These are phyloP conservation scores for Colletotrichum endophyticum DNA, from an alignment of 2,329 filamentous ascomycete species.

Conservation along the genomic window DNA sequence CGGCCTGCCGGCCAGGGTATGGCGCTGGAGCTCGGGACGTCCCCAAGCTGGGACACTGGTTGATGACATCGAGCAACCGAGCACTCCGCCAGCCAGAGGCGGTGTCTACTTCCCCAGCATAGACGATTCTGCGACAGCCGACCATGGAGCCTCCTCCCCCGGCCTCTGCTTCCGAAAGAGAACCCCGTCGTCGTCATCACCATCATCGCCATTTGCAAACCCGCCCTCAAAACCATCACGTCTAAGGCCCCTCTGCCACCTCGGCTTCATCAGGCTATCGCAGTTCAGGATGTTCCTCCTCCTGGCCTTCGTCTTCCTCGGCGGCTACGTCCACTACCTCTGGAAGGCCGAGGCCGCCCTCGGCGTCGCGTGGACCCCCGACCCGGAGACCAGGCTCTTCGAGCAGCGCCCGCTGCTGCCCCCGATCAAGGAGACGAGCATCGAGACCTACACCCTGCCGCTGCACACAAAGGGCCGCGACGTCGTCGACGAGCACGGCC, in stretches of 20 bases:
- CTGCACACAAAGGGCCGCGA: constrained; percentile 64
- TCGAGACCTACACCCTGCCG: constrained; percentile 58
- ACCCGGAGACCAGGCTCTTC: constrained; percentile 51
- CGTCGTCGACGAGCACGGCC: constrained; percentile 61
- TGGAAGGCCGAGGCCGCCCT: constrained; percentile 51
- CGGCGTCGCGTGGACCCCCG: constrained; percentile 53
- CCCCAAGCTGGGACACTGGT: constrained; percentile 3
- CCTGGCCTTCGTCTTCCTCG: constrained; percentile 38
- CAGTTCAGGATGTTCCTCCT: constrained; percentile 40
- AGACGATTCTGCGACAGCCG: constrained; percentile 18
- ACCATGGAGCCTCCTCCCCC: constrained; percentile 17
- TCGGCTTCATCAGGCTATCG: constrained; percentile 11
- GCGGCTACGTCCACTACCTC: constrained; percentile 43
- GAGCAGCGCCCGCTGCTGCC: constrained; percentile 51
- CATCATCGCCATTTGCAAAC: neutral
- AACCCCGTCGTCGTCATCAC: neutral
- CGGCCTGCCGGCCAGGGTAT: constrained; percentile 8
- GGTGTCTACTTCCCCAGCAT: constrained; percentile 18
- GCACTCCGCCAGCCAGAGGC: constrained; percentile 17
- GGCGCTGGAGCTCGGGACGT: constrained; percentile 20
- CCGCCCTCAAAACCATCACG: neutral
- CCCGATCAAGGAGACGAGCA: constrained; percentile 45
- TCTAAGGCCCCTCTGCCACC: constrained; percentile 2
- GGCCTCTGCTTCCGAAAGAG: constrained; percentile 11
- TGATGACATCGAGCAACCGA: constrained; percentile 22